These are phyloP conservation scores for Amanita inopinata DNA, from an alignment of 768 basidiomycete species.

Conservation along the genomic window DNA sequence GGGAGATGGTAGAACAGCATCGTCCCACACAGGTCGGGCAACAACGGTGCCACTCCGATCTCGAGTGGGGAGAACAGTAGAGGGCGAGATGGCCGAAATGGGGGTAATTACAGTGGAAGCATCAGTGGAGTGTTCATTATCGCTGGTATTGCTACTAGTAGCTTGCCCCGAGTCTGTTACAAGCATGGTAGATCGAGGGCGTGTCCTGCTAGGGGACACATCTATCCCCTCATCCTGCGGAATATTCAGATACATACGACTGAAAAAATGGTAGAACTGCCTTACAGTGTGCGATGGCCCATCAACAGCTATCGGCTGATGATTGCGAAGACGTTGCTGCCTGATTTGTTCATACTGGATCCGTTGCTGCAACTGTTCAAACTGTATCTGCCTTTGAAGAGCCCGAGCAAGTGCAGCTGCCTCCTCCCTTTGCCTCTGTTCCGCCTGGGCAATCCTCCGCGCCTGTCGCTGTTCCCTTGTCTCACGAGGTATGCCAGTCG, in stretches of 20 bases:
- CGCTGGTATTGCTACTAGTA: not conserved
- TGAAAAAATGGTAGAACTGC: slow-evolving; percentile 8
- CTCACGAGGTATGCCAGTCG: slow-evolving; percentile 66
- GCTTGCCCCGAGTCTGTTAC: slow-evolving; percentile 7
- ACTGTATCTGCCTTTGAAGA: slow-evolving; percentile 40
- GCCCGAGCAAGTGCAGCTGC: slow-evolving; percentile 49
- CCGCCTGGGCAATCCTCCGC: slow-evolving; percentile 43
- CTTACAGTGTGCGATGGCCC: slow-evolving; percentile 8
- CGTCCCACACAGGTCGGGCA: slow-evolving; percentile 54
- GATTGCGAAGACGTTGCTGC: slow-evolving; percentile 1
- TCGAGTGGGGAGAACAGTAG: slow-evolving; percentile 45
- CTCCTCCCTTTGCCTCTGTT: slow-evolving; percentile 52
- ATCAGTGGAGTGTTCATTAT: slow-evolving; percentile 22
- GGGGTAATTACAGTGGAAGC: slow-evolving; percentile 11
- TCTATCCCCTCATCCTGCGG: slow-evolving; percentile 17
- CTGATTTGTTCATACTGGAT: slow-evolving; percentile 6
- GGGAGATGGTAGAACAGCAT: not conserved
- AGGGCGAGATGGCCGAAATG: slow-evolving; percentile 14
- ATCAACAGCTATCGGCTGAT: slow-evolving; percentile 6
- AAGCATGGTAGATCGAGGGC: slow-evolving; percentile 11
- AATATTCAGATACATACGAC: not conserved
- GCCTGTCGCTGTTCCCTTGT: slow-evolving; percentile 64
- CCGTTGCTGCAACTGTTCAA: slow-evolving; percentile 20
- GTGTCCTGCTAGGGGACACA: slow-evolving; percentile 9
- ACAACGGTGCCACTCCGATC: slow-evolving; percentile 73